Percentiles rank a stretch among this genome's conserved stretches.
These are phyloP conservation scores for Stylonectria norvegica DNA, from an alignment of 2,329 filamentous ascomycete species.

Conservation along the genomic window DNA sequence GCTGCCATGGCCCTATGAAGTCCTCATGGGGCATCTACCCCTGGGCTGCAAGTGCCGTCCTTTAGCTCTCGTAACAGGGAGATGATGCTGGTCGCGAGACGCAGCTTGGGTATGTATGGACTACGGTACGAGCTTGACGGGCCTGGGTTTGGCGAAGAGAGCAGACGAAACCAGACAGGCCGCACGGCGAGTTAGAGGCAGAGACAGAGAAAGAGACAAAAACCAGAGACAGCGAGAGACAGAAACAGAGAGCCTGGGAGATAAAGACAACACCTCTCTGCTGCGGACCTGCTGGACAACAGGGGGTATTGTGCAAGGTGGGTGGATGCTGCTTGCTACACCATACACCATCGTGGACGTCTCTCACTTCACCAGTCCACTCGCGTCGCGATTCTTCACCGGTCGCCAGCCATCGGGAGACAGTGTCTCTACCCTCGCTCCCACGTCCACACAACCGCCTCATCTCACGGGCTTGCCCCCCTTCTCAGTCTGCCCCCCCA, in stretches of 20 bases:
- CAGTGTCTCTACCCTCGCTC: slow-evolving; percentile 4
- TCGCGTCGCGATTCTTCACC: slow-evolving; percentile 3
- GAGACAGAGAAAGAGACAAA: background rate
- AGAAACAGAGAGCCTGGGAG: slow-evolving; percentile 8
- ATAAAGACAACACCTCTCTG: no score
- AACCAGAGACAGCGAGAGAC: slow-evolving; percentile 5
- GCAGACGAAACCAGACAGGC: background rate
- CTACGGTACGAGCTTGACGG: no score
- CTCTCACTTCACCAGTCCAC: slow-evolving; percentile 6
- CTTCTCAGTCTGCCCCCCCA: slow-evolving; percentile 6
- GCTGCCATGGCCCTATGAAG: background rate
- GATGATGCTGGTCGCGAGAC: slow-evolving; percentile 6
- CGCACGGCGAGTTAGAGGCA: no score
- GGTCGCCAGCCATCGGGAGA: slow-evolving; percentile 4
- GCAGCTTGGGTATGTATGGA: slow-evolving; percentile 15
- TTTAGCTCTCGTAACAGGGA: background rate
- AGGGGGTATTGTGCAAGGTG: background rate
- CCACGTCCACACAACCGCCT: slow-evolving; percentile 13
- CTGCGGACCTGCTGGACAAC: background rate
- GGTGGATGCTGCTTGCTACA: slow-evolving; percentile 1
- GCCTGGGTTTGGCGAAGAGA: background rate
- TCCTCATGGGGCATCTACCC: slow-evolving; percentile 3
- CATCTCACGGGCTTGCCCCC: slow-evolving; percentile 11
- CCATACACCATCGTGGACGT: background rate
- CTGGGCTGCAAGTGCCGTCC: slow-evolving; percentile 19